Evolutionary conservation across 148 eudicot genomes (phyloP), one percentile per base, ranked within the genome.

Genomic region (Cornus suecica): DNA sequence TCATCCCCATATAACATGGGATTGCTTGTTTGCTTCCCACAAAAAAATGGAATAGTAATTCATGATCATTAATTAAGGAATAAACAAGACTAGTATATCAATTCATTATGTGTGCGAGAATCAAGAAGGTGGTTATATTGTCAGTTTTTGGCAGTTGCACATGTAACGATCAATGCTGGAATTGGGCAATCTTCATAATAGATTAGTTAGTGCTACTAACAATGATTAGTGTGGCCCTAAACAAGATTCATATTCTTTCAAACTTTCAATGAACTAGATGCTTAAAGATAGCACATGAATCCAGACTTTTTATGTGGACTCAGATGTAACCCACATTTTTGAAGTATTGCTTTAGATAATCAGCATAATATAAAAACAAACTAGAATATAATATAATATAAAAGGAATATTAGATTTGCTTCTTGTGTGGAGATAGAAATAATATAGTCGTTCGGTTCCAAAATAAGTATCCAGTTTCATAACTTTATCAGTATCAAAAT

Each of bases 131-230:
- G 41, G 10, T 51, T 62, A 13, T 69, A 48, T 69, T 11, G 51
- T 26, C 65, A 63, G 48, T 22, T 74, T 15, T 54, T 18, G 65
- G 78, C 67, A 68, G 78, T 76, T 76, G 73, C 78, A 66, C 54
- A 58, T 69, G 45, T 61, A 64, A 60, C 23, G 66, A 41, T 10
- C 68, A 63, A 61, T 45, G 63, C 68, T 41, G 22, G 25, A 30
- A 42, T 8, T 30, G 27, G 45, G 16, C 72, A 25, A 42, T 41
- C 56, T 69, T 20, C 26, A 15, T 1, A 48, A 42, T 8, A 1
- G 42, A 41, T 30, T 67, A 41, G 16, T 70, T 70, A 27, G 25
- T 25, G 27, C 54, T 24, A 42, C 56, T 25, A 3, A 70, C 68
- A 29, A 41, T 61, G 62, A 42, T 70, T 42, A 45, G 22, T 28